Evolutionary conservation across 192 early-diverging fungal species (phyloP), one percentile per base, ranked within the genome.

Genomic region (Coemansia biformis): DNA sequence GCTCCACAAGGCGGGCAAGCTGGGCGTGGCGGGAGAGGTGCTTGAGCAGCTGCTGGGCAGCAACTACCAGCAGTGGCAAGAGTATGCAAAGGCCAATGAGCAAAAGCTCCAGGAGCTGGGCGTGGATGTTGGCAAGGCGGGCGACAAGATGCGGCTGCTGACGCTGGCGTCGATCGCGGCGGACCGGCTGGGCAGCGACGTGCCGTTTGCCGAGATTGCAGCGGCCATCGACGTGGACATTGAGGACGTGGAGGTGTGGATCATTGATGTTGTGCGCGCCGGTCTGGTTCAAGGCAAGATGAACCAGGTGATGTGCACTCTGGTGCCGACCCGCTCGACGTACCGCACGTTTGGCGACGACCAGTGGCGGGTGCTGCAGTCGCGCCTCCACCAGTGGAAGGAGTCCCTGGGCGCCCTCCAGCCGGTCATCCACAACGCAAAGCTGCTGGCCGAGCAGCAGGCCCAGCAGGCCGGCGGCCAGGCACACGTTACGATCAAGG

Each of bases 201-300:
- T 98, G 57, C 66, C 82, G 31, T 94, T 92, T 63, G 46, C 56
- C 40, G 63, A 76, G n/a, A 83, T 98, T 40, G 80, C 87, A 33
- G 64, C 76, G 41, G 84, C 82, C 3, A 76, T 98, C 24, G 81
- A 81, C 41, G 81, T 98, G 42, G 65, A 77, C 12, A 81, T 81
- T 44, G 79, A 75, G 14, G 89, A 93, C 23, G 91, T 98, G 10
- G 94, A 98, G 78, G 64, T 92, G 77, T 98, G 92, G 91, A 82
- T 92, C 16, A 95, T 98, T 63, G 88, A 92, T 59, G 89, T 83
- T 10, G 92, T 98, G 41, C 86, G 91, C 31, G 83, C 88, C 21
- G 89, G 90, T 35, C 79, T 98, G 53, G 79, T 96, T 15, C 92
- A 98, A 58, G 92, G 87, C 51, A 90, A 90, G 76, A 85, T 98